Percentiles rank a stretch among this genome's conserved stretches.
Conservation (phyloP, 2,329 filamentous ascomycete genomes). For the Venturia carpophila region DNA sequence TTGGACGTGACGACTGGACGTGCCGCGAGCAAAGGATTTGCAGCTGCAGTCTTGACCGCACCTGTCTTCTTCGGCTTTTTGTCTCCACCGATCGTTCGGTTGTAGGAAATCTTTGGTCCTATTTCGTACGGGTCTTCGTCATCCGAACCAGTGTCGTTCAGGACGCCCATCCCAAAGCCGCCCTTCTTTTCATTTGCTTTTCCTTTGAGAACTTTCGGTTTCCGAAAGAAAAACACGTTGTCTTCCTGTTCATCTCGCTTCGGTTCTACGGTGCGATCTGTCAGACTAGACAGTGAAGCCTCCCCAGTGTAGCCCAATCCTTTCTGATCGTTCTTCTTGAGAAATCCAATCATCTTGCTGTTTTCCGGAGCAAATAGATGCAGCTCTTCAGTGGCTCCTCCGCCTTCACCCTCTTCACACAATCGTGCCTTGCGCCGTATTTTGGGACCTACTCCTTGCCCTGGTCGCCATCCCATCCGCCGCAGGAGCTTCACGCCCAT, state of each 20-base stretch:
- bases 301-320: slow-evolving; percentile 60
- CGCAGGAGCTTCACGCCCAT: slow-evolving; percentile 79
- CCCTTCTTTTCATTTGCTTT: slow-evolving; percentile 50
- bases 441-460: slow-evolving; percentile 87
- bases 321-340: slow-evolving; percentile 59
- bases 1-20: slow-evolving; percentile 72
- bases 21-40: slow-evolving; percentile 56
- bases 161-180: slow-evolving; percentile 76
- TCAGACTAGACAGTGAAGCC: slow-evolving; percentile 5
- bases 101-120: slow-evolving; percentile 84
- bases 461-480: slow-evolving; percentile 92
- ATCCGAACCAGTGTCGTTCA: slow-evolving; percentile 91
- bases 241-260: slow-evolving; percentile 28
- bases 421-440: slow-evolving; percentile 66
- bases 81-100: slow-evolving; percentile 68
- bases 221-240: slow-evolving; percentile 26
- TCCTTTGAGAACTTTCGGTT: slow-evolving; percentile 26
- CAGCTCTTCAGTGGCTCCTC: slow-evolving; percentile 39
- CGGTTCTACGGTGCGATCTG: slow-evolving; percentile 20
- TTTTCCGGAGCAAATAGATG: slow-evolving; percentile 85
- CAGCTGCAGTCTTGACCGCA: slow-evolving; percentile 39
- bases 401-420: slow-evolving; percentile 42
- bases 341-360: slow-evolving; percentile 57
- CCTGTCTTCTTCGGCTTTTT: slow-evolving; percentile 69
- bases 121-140: slow-evolving; percentile 93